phyloP scores from a whole-genome alignment of 1,284 basidiomycete genomes.

The Sporisorium iseilematis-ciliati region DNA sequence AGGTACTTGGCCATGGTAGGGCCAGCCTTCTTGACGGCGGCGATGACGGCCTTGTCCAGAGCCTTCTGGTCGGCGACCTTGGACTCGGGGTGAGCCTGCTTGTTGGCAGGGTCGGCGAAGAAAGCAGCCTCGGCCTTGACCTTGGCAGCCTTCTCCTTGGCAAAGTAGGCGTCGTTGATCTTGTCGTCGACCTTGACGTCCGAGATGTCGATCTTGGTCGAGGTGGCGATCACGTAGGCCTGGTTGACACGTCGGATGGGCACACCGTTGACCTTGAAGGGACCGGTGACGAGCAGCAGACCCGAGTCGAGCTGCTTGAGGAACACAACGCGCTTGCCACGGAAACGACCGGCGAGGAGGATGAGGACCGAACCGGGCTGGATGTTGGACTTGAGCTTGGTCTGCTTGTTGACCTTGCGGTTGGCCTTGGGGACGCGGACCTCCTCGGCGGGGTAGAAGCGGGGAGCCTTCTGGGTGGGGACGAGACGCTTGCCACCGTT shows the following conservation, averaged over 20 bases:
- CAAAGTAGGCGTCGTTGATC: conserved; percentile 94
- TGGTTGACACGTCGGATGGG: conserved; percentile 98
- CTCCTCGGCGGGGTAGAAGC: conserved; percentile 98
- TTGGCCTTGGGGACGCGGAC: conserved; percentile 87
- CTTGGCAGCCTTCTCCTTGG: conserved; percentile 75
- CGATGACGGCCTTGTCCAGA: conserved; percentile 85
- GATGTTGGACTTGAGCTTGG: conserved; percentile 85
- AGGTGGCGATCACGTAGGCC: conserved; percentile 98
- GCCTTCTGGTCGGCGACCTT: conserved; percentile 93
- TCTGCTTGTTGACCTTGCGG: conserved; percentile 82
- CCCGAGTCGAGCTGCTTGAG: conserved; percentile 96
- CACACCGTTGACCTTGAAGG: conserved; percentile 98
- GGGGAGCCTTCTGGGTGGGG: conserved; percentile 86
- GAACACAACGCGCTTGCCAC: conserved; percentile 98
- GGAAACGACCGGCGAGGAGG: conserved; percentile 96
- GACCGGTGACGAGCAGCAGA: conserved; percentile 94
- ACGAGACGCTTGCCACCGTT: conserved; percentile 90
- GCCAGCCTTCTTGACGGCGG: conserved; percentile 86
- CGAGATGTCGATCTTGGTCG: conserved; percentile 90
- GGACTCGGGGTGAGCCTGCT: conserved; percentile 88
- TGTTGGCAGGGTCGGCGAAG: conserved; percentile 90
- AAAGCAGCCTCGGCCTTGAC: conserved; percentile 96
- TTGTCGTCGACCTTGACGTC: conserved; percentile 79
- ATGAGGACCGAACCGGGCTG: conserved; percentile 95
- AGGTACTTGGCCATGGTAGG: conserved; percentile 94